Conservation (phyloP, 768 basidiomycete genomes). For the Serendipita sp. region DNA sequence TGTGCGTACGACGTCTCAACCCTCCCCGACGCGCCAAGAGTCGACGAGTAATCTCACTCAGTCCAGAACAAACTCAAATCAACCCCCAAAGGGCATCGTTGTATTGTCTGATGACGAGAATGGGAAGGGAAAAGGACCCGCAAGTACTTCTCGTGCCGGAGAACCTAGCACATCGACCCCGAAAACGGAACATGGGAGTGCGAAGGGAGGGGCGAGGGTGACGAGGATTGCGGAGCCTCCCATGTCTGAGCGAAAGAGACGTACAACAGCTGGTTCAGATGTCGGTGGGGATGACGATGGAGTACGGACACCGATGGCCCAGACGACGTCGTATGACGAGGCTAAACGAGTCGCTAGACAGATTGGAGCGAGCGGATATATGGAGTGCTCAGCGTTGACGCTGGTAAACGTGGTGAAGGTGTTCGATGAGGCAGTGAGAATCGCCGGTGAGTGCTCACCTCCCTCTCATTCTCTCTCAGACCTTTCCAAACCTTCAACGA, state of each 20-base stretch:
- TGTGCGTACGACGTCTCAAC: neutral
- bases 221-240: constrained; percentile 2
- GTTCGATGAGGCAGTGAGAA: constrained; percentile 2
- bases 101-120: too few relatives aligned
- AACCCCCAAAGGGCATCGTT: too few relatives aligned
- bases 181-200: neutral
- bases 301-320: neutral
- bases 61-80: too few relatives aligned
- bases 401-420: constrained; percentile 1
- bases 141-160: neutral
- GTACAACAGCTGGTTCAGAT: neutral
- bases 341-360: neutral
- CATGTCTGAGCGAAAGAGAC: neutral
- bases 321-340: neutral
- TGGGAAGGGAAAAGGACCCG: too few relatives aligned
- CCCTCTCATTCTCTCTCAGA: neutral
- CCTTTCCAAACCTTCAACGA: too few relatives aligned
- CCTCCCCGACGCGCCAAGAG: neutral
- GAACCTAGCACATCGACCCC: neutral
- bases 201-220: neutral
- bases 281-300: neutral
- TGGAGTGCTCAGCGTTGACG: neutral
- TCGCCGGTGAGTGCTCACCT: neutral
- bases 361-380: neutral
- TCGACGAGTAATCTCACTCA: too few relatives aligned